Percentiles rank a stretch among this genome's conserved stretches.
phyloP scores from a whole-genome alignment of 139 green algal species.

The Chlamydomonas asymmetrica region DNA sequence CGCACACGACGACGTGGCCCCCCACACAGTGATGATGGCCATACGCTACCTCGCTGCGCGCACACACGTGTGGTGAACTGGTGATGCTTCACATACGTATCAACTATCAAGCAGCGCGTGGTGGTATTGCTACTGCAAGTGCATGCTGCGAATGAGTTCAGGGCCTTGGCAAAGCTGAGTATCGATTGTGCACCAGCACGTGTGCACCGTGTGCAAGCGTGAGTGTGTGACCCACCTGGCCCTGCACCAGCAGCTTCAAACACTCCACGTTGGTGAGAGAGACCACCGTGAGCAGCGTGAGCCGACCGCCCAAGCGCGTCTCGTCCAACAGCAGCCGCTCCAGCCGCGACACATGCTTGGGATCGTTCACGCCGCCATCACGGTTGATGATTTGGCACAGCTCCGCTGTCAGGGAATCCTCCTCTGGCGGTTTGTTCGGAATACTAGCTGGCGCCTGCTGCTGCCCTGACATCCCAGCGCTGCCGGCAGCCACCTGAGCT shows the following conservation, averaged over 20 bases:
- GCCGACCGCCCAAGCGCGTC: constrained; percentile 15
- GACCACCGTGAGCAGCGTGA: constrained; percentile 27
- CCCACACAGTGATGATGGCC: no score
- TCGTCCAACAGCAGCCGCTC: constrained; percentile 18
- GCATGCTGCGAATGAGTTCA: no score
- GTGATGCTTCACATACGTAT: no score
- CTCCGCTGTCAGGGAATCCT: constrained; percentile 1
- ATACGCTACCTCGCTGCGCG: no score
- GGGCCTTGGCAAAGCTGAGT: no score
- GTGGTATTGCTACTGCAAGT: no score
- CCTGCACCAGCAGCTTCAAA: constrained; percentile 17
- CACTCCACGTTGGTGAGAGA: constrained; percentile 16
- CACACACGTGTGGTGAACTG: no score
- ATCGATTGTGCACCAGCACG: no score
- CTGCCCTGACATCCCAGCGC: not conserved
- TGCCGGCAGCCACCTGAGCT: not conserved
- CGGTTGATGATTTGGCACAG: constrained; percentile 2
- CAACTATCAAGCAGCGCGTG: no score
- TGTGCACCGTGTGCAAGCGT: no score
- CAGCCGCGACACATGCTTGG: not conserved
- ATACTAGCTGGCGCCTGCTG: not conserved
- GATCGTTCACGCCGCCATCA: constrained; percentile 19
- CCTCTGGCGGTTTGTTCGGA: not conserved
- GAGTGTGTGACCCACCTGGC: no score
- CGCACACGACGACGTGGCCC: no score